Base-by-base conservation (phyloP, 345 rosid species). In the Salix koriyanagi region DNA sequence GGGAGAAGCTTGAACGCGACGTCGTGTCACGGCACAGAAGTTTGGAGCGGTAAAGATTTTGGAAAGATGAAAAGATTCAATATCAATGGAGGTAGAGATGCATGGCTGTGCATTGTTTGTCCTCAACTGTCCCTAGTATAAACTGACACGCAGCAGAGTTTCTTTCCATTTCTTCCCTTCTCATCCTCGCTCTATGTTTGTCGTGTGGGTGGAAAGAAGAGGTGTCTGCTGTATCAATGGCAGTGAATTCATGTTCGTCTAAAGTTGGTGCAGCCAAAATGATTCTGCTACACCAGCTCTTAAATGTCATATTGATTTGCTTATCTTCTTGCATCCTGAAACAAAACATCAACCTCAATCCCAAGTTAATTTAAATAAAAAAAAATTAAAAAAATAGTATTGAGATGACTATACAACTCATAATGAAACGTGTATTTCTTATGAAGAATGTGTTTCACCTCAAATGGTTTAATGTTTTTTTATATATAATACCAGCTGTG, bases 61-160 rank as follows among this genome's bases (percentile, higher is more conserved):
- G 89, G 86, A 67, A 64, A 56, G 30, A 80, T 76, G n/a, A 3
- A 74, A 15, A 62, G 78, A 81, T 62, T 79, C 74, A 0, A 62
- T 93, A 42, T 82, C 92, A 4, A 83, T 77, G 34, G 74, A 69
- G 54, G 88, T 93, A 44, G 86, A 80, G 70, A 69, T 75, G 36
- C 97, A 91, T 39, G 90, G 91, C 41, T 79, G 86, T 81, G 89
- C 93, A 46, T 76, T 95, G 18, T 88, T 90, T 60, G 85, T 89
- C 71, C 87, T 94, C 21, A 65, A 78, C 44, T 94, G 97, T 79
- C 48, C 74, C 66, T 79, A 79, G 74, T 11, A 4, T 28, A 65
- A 72, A 74, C 14, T 21, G 48, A 28, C 1, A 64, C 37, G 37
- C 62, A 34, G 71, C n/a, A 65, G 77, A 15, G 41, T n/a, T 34